Percentiles rank a stretch among this genome's conserved stretches.
phyloP scores from a whole-genome alignment of 176 grass and related monocot genomes.

The Metroxylon sagu region DNA sequence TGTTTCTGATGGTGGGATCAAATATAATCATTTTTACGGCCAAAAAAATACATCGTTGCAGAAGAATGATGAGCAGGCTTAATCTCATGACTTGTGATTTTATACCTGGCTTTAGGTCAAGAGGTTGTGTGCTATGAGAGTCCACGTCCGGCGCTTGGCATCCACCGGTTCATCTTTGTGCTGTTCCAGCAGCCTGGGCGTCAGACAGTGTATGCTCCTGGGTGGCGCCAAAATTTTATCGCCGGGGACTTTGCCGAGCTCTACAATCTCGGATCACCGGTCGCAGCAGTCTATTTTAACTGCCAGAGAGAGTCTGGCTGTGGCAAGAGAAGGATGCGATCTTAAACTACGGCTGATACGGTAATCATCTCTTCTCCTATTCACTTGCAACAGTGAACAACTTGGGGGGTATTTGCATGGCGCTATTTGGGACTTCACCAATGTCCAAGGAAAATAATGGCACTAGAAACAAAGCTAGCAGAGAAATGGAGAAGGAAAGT shows the following conservation, averaged over 20 bases:
- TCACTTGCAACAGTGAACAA: no score
- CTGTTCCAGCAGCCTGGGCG: conserved; percentile 53
- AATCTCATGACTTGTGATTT: neutral
- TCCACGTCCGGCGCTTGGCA: conserved; percentile 46
- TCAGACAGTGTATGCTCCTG: conserved; percentile 47
- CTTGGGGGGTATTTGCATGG: no score
- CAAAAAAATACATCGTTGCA: no score
- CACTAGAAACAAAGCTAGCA: no score
- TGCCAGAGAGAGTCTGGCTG: conserved; percentile 76
- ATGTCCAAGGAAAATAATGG: no score
- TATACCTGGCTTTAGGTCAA: conserved; percentile 22
- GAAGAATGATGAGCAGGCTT: no score
- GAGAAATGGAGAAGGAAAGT: no score
- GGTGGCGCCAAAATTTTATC: conserved; percentile 71
- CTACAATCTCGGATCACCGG: conserved; percentile 50
- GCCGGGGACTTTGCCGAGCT: conserved; percentile 60
- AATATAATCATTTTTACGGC: no score
- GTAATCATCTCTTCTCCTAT: no score
- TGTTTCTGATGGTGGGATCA: no score
- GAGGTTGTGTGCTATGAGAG: conserved; percentile 53
- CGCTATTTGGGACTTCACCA: no score
- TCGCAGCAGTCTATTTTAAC: conserved; percentile 59
- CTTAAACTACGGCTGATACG: no score
- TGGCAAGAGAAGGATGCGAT: conserved; percentile 40
- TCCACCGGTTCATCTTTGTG: conserved; percentile 64